Evolutionary conservation across 2,329 filamentous ascomycete genomes (phyloP).

Genomic region (Thielaviopsis populi): DNA sequence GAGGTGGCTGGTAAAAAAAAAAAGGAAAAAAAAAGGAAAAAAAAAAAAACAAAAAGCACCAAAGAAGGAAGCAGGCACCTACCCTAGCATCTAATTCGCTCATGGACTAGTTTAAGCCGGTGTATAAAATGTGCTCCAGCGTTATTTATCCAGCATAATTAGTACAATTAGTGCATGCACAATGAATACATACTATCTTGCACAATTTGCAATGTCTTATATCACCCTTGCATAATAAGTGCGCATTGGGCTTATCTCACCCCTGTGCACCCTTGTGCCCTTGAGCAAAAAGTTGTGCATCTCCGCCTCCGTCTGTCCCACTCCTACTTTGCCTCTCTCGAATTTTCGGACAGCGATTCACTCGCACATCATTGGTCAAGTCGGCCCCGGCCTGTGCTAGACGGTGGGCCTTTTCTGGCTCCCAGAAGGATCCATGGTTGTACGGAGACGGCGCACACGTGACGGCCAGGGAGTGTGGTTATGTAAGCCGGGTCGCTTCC

Average conservation of each 20-base stretch:
- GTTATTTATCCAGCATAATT: not conserved
- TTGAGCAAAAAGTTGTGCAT: not conserved
- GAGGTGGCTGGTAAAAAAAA: not conserved
- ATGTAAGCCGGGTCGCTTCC: not conserved
- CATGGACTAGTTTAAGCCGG: not conserved
- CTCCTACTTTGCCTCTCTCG: no score
- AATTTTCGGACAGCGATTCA: not conserved
- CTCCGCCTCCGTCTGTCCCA: not conserved
- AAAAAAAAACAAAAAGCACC: not conserved
- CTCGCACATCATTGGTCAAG: not conserved
- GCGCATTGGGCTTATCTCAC: not conserved
- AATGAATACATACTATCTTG: not conserved
- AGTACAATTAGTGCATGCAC: not conserved
- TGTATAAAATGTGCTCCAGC: not conserved
- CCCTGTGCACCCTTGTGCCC: not conserved
- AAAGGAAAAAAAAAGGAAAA: not conserved
- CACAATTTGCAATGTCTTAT: not conserved
- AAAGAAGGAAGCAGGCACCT: not conserved
- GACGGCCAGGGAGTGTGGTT: not conserved
- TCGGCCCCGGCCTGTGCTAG: not conserved
- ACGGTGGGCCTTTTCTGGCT: not conserved
- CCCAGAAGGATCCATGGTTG: not conserved
- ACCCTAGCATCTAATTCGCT: not conserved
- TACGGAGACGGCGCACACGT: constrained; percentile 1
- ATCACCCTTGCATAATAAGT: not conserved